Conservation (phyloP, 495 filamentous ascomycete species). For the Penicillium salamii region DNA sequence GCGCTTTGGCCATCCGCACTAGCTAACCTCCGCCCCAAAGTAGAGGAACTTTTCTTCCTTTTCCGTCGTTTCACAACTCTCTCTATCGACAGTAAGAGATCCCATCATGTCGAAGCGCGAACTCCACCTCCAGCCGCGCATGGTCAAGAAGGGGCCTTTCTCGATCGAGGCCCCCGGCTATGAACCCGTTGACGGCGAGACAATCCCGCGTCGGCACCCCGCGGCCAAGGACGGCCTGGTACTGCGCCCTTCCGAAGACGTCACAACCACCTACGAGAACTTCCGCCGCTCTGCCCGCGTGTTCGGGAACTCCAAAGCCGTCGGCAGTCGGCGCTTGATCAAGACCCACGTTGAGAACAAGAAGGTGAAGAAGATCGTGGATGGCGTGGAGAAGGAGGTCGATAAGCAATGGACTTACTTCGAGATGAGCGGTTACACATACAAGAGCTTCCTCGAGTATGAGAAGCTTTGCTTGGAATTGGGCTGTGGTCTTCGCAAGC, state of each 20-base stretch:
- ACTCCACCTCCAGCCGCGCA: conserved; percentile 59
- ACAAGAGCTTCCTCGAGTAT: conserved; percentile 85
- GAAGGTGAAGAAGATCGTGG: conserved; percentile 94
- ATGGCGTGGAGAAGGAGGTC: conserved; percentile 83
- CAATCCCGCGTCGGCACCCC: conserved; percentile 80
- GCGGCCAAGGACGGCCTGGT: conserved; percentile 67
- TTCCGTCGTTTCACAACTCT: conserved; percentile 1
- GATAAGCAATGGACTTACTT: conserved; percentile 97
- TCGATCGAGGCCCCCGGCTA: conserved; percentile 74
- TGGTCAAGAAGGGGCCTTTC: conserved; percentile 61
- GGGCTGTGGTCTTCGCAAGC: conserved; percentile 73
- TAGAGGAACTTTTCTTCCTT: conserved; percentile 6
- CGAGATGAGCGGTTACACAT: conserved; percentile 85
- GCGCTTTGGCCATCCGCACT: not conserved
- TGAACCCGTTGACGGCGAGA: conserved; percentile 77
- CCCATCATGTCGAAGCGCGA: conserved; percentile 47
- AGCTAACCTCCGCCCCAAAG: conserved; percentile 14
- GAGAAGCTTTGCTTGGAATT: conserved; percentile 70
- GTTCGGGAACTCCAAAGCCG: conserved; percentile 84
- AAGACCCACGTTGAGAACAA: conserved; percentile 88
- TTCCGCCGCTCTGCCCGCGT: conserved; percentile 72
- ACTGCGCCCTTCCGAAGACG: conserved; percentile 62
- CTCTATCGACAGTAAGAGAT: conserved; percentile 3
- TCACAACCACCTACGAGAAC: conserved; percentile 85
- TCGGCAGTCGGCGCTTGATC: conserved; percentile 78